Percentiles rank a stretch among this genome's conserved stretches.
Conservation (phyloP, 306 rosid genomes). For the Castanea sativa region DNA sequence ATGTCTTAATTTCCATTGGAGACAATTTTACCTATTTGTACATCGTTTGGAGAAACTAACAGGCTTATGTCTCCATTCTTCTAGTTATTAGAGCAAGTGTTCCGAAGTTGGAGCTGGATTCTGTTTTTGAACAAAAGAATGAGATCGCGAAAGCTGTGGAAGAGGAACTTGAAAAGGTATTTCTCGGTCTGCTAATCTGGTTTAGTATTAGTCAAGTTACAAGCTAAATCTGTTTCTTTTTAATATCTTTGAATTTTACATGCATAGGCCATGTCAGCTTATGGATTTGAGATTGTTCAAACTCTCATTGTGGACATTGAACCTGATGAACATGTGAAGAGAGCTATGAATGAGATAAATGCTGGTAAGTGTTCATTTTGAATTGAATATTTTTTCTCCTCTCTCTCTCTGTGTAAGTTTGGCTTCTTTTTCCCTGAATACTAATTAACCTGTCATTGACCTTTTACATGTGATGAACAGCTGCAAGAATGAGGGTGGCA, state of each 20-base stretch:
- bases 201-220: neutral
- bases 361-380: conserved; percentile 35
- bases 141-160: conserved; percentile 58
- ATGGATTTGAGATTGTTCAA: conserved; percentile 53
- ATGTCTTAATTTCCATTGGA: neutral
- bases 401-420: no score
- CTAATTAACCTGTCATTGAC: neutral
- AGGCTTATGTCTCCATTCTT: neutral
- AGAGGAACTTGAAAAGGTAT: conserved; percentile 53
- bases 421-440: neutral
- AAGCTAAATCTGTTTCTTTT: neutral
- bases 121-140: conserved; percentile 57
- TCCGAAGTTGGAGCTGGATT: conserved; percentile 54
- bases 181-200: neutral
- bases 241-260: conserved; percentile 2
- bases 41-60: conserved; percentile 1
- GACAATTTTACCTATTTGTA: neutral
- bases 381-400: neutral
- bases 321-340: conserved; percentile 56
- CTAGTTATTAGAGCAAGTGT: conserved; percentile 58
- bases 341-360: conserved; percentile 54
- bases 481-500: conserved; percentile 58
- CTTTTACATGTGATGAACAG: conserved; percentile 17
- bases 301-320: conserved; percentile 54
- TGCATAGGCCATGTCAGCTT: conserved; percentile 55